phyloP scores from a whole-genome alignment of 176 grass and related monocot species.

The Guadua angustifolia region DNA sequence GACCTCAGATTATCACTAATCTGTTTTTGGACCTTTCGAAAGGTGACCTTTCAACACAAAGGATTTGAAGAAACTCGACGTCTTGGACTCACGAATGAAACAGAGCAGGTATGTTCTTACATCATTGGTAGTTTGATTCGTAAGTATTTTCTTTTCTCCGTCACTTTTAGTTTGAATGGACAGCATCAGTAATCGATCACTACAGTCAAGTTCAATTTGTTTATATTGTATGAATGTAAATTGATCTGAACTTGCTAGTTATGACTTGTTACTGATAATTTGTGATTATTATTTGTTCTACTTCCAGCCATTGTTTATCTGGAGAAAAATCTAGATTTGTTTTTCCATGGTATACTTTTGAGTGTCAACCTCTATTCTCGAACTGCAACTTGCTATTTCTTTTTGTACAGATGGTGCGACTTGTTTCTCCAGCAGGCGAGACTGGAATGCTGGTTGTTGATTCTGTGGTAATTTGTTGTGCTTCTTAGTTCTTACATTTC shows the following conservation, averaged over 20 bases:
- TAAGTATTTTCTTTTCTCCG: neutral
- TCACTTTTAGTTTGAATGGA: neutral
- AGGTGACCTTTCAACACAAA: slow-evolving; percentile 96
- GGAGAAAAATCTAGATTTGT: slow-evolving; percentile 1
- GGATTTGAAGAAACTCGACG: slow-evolving; percentile 95
- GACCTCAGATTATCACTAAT: slow-evolving; percentile 8
- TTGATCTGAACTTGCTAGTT: neutral
- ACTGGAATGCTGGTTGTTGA: slow-evolving; percentile 99
- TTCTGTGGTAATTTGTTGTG: slow-evolving; percentile 85
- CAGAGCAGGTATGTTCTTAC: slow-evolving; percentile 70
- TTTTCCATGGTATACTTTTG: slow-evolving; percentile 36
- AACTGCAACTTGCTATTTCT: slow-evolving; percentile 24
- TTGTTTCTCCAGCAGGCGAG: slow-evolving; percentile 75
- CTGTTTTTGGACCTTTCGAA: slow-evolving; percentile 10
- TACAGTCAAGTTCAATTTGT: slow-evolving; percentile 8
- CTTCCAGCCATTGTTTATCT: slow-evolving; percentile 16
- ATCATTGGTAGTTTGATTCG: neutral
- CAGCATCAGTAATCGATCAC: neutral
- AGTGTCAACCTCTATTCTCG: slow-evolving; percentile 16
- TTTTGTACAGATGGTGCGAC: slow-evolving; percentile 71
- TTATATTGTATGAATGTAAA: neutral
- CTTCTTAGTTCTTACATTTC: slow-evolving; percentile 35
- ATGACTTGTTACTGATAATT: slow-evolving; percentile 15
- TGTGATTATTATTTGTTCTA: slow-evolving; percentile 29
- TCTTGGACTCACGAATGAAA: slow-evolving; percentile 90